Evolutionary conservation across 2,329 filamentous ascomycete species (phyloP).

Genomic region (Dactylonectria estremocensis): DNA sequence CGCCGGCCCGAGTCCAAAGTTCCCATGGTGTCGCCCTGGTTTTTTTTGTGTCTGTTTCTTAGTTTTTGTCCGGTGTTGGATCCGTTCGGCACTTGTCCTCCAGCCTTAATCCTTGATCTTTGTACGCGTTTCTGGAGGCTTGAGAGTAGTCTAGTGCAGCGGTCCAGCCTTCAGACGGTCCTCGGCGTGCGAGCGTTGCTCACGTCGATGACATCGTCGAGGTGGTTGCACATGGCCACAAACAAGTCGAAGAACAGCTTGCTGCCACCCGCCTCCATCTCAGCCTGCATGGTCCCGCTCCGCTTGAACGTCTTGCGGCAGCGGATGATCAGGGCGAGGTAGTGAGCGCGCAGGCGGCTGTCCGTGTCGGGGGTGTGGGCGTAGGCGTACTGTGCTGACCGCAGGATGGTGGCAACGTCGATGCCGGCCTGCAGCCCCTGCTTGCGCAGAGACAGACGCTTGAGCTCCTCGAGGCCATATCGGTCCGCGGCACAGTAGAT

Average conservation of each 20-base stretch:
- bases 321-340: constrained; percentile 96
- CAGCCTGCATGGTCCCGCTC: constrained; percentile 98
- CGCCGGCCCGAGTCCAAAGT: constrained; percentile 46
- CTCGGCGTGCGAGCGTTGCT: constrained; percentile 76
- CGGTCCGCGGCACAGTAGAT: constrained; percentile 94
- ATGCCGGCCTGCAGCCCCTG: constrained; percentile 95
- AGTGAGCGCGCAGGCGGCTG: constrained; percentile 94
- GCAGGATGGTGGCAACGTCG: constrained; percentile 91
- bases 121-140: constrained; percentile 43
- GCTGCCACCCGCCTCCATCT: constrained; percentile 93
- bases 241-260: constrained; percentile 99
- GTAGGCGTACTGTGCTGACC: constrained; percentile 95
- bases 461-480: constrained; percentile 93
- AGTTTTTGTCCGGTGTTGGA: constrained; percentile 38
- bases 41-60: constrained; percentile 47
- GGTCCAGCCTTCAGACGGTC: constrained; percentile 63
- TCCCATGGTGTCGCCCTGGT: constrained; percentile 37
- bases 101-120: constrained; percentile 36
- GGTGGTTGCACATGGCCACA: constrained; percentile 97
- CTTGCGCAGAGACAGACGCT: constrained; percentile 92
- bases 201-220: constrained; percentile 94
- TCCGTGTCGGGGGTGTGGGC: constrained; percentile 94
- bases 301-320: constrained; percentile 98
- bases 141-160: constrained; percentile 32
- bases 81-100: constrained; percentile 41